Base-by-base conservation (phyloP, 306 rosid genomes). In the Styphnolobium japonicum region DNA sequence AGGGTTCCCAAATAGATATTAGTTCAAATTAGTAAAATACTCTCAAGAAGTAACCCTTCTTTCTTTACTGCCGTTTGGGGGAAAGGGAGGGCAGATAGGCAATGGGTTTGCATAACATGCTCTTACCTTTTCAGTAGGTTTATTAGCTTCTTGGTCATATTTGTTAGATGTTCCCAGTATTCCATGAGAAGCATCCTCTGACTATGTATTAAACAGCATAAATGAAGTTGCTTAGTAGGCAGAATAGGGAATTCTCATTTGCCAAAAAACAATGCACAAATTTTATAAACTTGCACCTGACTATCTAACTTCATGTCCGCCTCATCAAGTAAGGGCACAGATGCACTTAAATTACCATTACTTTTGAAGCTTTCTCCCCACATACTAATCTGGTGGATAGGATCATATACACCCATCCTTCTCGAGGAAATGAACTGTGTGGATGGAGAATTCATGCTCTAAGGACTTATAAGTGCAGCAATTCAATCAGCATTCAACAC, bases 401-500 rank as follows among this genome's bases (percentile, higher is more conserved):
- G 97, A 81, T 96, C 98, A 72, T 90, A 96, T 6, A 86, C 85
- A 25, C 87, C 84, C 96, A 96, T 93, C 88, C 98, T 90, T 58
- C 97, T 87, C 1, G 90, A 67, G 75, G 88, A 76, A 80, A 90
- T 91, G 63, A 91, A 91, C 58, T 93, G 97, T 4, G 91, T 52
- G 23, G 92, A 82, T 25, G 94, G 71, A 31, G 97, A 86, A 84
- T 96, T 93, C 99, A 95, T 95, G 61, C 73, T 82, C 81, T 31
- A 46, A 67, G 62, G 64, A 86, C 85, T 87, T 77, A 69, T 57
- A 79, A 79, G 29, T 43, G 16, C 80, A 37, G 80, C 77, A 77
- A 61, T 37, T 56, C 43, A 79, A 79, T 81, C 49, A 87, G 53
- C 69, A 16, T 79, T 66, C 71, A 29, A 40, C 42, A 36, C 45